phyloP scores from a whole-genome alignment of 768 basidiomycete genomes.

The Mycena sanguinolenta region DNA sequence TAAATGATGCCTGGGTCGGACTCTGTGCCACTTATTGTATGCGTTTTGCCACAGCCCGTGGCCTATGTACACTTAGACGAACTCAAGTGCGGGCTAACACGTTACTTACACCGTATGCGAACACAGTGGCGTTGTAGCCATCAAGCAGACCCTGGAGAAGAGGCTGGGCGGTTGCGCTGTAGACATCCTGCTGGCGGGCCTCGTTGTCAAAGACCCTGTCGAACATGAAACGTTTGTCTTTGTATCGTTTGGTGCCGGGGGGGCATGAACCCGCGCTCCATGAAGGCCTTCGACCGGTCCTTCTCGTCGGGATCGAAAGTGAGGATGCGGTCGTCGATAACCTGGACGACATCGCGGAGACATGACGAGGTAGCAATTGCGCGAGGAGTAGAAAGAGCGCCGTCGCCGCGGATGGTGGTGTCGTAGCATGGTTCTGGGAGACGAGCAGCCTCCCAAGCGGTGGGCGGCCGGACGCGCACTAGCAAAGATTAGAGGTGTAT shows the following conservation, averaged over 20 bases:
- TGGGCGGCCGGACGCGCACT: slow-evolving; percentile 95
- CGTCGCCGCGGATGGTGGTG: slow-evolving; percentile 83
- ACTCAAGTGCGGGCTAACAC: slow-evolving; percentile 17
- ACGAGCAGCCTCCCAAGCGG: slow-evolving; percentile 85
- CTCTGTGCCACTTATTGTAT: slow-evolving; percentile 96
- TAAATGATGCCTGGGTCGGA: slow-evolving; percentile 94
- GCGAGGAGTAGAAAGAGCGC: slow-evolving; percentile 80
- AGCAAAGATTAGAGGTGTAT: slow-evolving; percentile 38
- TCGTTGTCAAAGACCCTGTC: slow-evolving; percentile 91
- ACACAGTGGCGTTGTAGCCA: slow-evolving; percentile 97
- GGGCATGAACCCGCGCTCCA: slow-evolving; percentile 87
- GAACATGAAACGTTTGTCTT: slow-evolving; percentile 97
- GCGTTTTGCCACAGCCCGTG: slow-evolving; percentile 99
- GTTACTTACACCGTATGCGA: slow-evolving; percentile 93
- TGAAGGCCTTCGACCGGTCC: slow-evolving; percentile 82
- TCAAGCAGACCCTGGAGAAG: slow-evolving; percentile 88
- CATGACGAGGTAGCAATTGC: slow-evolving; percentile 67
- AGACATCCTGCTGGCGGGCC: slow-evolving; percentile 88
- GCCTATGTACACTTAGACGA: slow-evolving; percentile 67
- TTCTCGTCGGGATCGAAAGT: slow-evolving; percentile 97
- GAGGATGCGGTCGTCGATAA: slow-evolving; percentile 94
- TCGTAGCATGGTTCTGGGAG: slow-evolving; percentile 84
- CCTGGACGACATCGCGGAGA: slow-evolving; percentile 84
- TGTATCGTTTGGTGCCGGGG: slow-evolving; percentile 94
- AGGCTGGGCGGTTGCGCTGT: slow-evolving; percentile 87